Evolutionary conservation across 2,329 filamentous ascomycete species (phyloP).

Genomic region (Alternaria arbusti): DNA sequence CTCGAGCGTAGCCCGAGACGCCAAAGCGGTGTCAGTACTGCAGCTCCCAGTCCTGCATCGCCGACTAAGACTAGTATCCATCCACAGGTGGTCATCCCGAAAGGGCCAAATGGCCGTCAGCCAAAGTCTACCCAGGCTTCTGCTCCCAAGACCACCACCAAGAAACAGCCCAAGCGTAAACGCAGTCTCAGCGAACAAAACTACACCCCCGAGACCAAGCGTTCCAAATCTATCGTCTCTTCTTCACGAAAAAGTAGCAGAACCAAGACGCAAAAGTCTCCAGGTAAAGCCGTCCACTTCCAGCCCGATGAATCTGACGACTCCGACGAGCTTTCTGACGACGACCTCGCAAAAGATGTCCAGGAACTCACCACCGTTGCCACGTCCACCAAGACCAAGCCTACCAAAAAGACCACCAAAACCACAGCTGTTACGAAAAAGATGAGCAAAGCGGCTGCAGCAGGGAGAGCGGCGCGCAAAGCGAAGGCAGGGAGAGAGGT

Average conservation of each 20-base stretch:
- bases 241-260: neutral
- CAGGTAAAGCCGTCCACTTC: neutral
- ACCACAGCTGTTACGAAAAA: neutral
- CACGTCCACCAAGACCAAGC: neutral
- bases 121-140: too few relatives aligned
- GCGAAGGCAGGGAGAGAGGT: neutral
- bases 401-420: neutral
- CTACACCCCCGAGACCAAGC: slow-evolving; percentile 1
- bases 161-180: slow-evolving; percentile 1
- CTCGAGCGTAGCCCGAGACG: slow-evolving; percentile 7
- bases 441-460: neutral
- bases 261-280: neutral
- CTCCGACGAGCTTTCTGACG: neutral
- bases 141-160: neutral
- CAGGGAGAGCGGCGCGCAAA: slow-evolving; percentile 2
- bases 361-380: neutral
- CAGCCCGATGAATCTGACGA: neutral
- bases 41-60: neutral
- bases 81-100: neutral
- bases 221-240: neutral
- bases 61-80: neutral
- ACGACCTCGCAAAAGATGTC: neutral
- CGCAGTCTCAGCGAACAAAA: neutral
- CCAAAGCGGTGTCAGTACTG: slow-evolving; percentile 9
- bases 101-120: neutral